Conservation (phyloP, 1,284 basidiomycete species). For the Erythrobasidium hasegawianum region DNA sequence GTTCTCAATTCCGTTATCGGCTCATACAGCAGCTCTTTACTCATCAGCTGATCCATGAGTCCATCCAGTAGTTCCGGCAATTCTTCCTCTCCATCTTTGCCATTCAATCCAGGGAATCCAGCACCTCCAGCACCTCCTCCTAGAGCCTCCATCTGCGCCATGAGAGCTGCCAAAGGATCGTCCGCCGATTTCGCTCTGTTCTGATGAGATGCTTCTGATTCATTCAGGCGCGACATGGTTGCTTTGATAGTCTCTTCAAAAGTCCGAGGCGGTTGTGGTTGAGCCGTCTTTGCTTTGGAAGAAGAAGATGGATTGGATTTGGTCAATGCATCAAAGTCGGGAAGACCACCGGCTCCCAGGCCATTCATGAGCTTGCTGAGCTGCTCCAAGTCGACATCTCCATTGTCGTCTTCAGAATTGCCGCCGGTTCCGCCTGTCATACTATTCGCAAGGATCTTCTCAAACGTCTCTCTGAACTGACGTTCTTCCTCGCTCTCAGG, state of each 20-base stretch:
- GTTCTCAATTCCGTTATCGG: conserved; percentile 82
- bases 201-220: conserved; percentile 62
- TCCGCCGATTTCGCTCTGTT: conserved; percentile 52
- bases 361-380: conserved; percentile 30
- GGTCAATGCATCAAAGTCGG: not conserved
- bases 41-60: conserved; percentile 93
- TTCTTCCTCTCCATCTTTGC: conserved; percentile 54
- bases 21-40: conserved; percentile 87
- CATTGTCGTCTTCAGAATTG: too few relatives aligned
- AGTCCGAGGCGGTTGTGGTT: conserved; percentile 48
- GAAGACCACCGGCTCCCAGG: conserved; percentile 9
- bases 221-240: conserved; percentile 74
- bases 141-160: conserved; percentile 44
- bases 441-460: conserved; percentile 23
- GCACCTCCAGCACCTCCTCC: conserved; percentile 45
- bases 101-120: conserved; percentile 36
- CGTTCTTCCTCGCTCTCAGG: conserved; percentile 19
- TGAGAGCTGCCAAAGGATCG: conserved; percentile 50
- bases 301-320: not conserved
- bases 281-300: conserved; percentile 23
- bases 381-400: conserved; percentile 24
- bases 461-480: conserved; percentile 24
- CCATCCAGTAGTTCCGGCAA: conserved; percentile 74
- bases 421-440: conserved; percentile 1
- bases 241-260: conserved; percentile 75